Conservation (phyloP, 768 basidiomycete genomes). For the Pisolithus marmoratus region DNA sequence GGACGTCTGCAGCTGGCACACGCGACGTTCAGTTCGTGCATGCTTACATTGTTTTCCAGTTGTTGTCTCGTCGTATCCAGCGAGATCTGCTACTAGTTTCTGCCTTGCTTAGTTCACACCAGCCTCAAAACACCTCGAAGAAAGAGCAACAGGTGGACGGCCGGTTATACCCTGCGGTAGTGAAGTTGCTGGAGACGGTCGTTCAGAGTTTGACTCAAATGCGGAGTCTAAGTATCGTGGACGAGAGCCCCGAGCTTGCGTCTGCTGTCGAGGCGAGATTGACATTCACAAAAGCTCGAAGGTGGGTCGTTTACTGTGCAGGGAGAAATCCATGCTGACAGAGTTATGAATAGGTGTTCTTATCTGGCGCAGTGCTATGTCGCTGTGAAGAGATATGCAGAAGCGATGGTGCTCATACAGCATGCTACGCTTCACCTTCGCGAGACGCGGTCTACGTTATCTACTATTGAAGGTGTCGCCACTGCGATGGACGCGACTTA, state of each 20-base stretch:
- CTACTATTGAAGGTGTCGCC: conserved; percentile 41
- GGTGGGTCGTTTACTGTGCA: conserved; percentile 36
- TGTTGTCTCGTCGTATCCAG: conserved; percentile 81
- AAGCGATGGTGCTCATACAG: conserved; percentile 65
- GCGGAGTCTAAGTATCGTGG: conserved; percentile 76
- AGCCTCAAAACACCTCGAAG: conserved; percentile 17
- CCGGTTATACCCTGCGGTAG: conserved; percentile 77
- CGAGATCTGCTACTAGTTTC: conserved; percentile 80
- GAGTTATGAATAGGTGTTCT: conserved; percentile 46
- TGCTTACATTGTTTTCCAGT: conserved; percentile 81
- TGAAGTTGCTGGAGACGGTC: conserved; percentile 83
- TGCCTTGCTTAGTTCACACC: conserved; percentile 49
- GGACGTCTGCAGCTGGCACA: conserved; percentile 37
- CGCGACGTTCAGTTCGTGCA: conserved; percentile 84
- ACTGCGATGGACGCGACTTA: conserved; percentile 42
- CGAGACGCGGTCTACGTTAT: conserved; percentile 54
- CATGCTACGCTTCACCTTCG: conserved; percentile 70
- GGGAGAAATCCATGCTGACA: neutral
- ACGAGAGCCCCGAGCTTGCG: conserved; percentile 80
- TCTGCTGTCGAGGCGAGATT: conserved; percentile 72
- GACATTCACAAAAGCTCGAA: conserved; percentile 67
- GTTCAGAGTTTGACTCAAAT: conserved; percentile 83
- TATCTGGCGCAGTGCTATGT: conserved; percentile 76
- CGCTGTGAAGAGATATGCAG: conserved; percentile 62
- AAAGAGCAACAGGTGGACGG: conserved; percentile 55